These are phyloP conservation scores for Ophiostoma sp. DNA, from an alignment of 2,329 filamentous ascomycete genomes.

Conservation along the genomic window DNA sequence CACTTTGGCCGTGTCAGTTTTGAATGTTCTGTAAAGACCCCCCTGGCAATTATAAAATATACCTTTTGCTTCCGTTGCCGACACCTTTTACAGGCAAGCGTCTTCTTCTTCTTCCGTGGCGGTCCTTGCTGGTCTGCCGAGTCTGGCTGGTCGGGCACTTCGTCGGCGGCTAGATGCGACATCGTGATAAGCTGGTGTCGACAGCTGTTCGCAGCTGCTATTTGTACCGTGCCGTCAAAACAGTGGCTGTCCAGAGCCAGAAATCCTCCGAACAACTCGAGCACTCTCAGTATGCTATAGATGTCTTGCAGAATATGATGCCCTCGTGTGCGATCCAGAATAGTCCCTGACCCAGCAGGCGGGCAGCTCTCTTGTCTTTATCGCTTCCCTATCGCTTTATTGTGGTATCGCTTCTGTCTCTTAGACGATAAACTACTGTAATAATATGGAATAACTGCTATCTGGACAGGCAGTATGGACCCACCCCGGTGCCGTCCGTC, in stretches of 20 bases:
- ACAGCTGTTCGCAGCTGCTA: not conserved
- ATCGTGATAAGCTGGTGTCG: not conserved
- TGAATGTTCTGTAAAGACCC: not conserved
- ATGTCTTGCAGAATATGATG: not conserved
- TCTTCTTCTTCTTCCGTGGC: constrained; percentile 17
- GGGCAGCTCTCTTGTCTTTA: not conserved
- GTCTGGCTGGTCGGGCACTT: constrained; percentile 3
- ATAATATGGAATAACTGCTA: constrained; percentile 1
- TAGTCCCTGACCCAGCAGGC: not conserved
- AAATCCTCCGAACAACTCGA: not conserved
- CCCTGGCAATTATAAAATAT: not conserved
- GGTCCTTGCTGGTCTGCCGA: not conserved
- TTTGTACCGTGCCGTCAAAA: not conserved
- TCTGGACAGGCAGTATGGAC: not conserved
- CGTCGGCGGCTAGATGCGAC: constrained; percentile 1
- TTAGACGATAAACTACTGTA: constrained; percentile 7
- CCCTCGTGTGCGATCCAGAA: not conserved
- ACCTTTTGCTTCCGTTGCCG: constrained; percentile 30
- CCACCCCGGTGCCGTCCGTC: not conserved
- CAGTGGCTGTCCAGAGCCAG: no score
- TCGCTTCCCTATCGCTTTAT: not conserved
- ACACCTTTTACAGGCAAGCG: constrained; percentile 26
- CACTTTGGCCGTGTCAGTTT: constrained; percentile 20
- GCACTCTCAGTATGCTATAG: not conserved
- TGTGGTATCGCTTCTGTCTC: not conserved